Evolutionary conservation across 495 filamentous ascomycete species (phyloP).

Genomic region (Lophiotrema nucula): DNA sequence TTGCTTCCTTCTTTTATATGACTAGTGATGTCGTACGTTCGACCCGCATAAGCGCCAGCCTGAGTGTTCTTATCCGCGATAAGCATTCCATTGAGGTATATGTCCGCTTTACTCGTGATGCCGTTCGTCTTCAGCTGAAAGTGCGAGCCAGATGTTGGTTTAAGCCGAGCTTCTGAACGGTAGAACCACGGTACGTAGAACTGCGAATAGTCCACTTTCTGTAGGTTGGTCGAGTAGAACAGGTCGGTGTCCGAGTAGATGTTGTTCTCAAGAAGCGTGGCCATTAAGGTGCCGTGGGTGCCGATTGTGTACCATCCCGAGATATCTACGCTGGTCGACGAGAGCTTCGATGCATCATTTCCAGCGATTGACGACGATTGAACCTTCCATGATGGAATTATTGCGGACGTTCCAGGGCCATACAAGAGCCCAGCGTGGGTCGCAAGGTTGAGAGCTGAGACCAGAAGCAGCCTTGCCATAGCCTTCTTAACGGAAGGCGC

Average conservation of each 20-base stretch:
- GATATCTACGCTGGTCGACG: constrained; percentile 48
- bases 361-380: constrained; percentile 48
- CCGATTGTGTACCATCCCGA: constrained; percentile 55
- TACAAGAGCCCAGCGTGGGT: not conserved
- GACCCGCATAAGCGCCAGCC: constrained; percentile 58
- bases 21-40: constrained; percentile 53
- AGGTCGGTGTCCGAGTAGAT: constrained; percentile 56
- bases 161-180: constrained; percentile 54
- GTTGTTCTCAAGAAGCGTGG: constrained; percentile 53
- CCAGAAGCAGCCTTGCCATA: too few relatives aligned
- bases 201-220: constrained; percentile 45
- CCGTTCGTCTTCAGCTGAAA: constrained; percentile 58
- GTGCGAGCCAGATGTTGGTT: constrained; percentile 44
- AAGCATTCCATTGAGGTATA: constrained; percentile 58
- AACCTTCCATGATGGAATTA: constrained; percentile 58
- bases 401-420: constrained; percentile 16
- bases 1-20: constrained; percentile 44
- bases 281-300: constrained; percentile 57
- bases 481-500: too few relatives aligned
- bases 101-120: constrained; percentile 60
- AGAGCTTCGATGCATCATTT: constrained; percentile 46
- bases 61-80: constrained; percentile 51
- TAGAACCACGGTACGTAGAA: constrained; percentile 63
- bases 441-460: not conserved
- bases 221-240: constrained; percentile 58